A percentile compares a stretch with the other conserved stretches of the same genome.
Conservation (phyloP, 345 rosid genomes). For the Pugionium dolabratum region DNA sequence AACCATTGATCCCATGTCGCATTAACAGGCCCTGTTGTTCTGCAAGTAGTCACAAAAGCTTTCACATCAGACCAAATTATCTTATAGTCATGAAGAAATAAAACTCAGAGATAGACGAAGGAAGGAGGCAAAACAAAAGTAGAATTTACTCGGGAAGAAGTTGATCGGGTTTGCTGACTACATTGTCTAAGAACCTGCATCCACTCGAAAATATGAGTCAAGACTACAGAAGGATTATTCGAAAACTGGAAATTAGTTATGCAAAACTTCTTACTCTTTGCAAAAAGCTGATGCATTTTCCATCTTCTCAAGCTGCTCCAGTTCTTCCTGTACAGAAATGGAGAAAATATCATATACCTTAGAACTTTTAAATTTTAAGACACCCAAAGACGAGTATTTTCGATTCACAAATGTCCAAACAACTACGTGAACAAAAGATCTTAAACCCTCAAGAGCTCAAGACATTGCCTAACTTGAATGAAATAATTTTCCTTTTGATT, state of each 20-base stretch:
- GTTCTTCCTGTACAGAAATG: slow-evolving; percentile 60
- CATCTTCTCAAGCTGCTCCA: slow-evolving; percentile 72
- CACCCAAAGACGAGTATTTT: neutral
- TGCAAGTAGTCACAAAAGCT: slow-evolving; percentile 38
- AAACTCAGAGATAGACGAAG: neutral
- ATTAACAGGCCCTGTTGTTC: slow-evolving; percentile 69
- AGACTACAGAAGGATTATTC: neutral
- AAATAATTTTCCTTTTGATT: neutral
- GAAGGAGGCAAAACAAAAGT: neutral
- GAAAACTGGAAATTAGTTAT: neutral
- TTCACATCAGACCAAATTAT: slow-evolving; percentile 6
- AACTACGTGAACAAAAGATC: neutral
- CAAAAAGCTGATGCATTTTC: slow-evolving; percentile 71
- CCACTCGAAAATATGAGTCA: slow-evolving; percentile 8
- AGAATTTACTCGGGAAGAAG: slow-evolving; percentile 65
- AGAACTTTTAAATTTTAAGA: neutral
- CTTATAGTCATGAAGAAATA: neutral
- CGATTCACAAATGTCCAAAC: slow-evolving; percentile 8
- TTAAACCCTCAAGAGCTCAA: neutral
- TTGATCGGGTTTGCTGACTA: slow-evolving; percentile 68
- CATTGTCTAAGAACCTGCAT: slow-evolving; percentile 60
- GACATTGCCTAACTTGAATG: neutral
- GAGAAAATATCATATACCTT: slow-evolving; percentile 8
- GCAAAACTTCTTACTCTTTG: slow-evolving; percentile 55
- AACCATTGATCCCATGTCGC: slow-evolving; percentile 93